Base-by-base conservation (phyloP, 2,329 filamentous ascomycete genomes). In the Trichophyton rubrum region DNA sequence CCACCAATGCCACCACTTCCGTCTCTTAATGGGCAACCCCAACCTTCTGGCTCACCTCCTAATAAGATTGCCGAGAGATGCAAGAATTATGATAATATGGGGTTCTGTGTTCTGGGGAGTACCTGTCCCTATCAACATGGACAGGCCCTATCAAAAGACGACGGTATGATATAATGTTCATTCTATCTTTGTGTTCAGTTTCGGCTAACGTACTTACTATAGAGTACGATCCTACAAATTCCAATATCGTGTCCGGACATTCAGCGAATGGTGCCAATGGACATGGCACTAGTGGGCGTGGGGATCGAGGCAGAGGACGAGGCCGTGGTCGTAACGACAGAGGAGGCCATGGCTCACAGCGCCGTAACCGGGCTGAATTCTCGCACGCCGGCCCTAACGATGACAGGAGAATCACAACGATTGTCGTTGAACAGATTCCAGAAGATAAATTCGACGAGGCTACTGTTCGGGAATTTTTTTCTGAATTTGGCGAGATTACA, bases 371-470 rank as follows among this genome's bases (percentile, higher is more conserved):
- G 35, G 77, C 82, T 22, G 74, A 80, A 2, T 81, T 83, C 68
- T 83, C 82, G 2, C 72, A 75, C 20, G 71, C 75, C 59, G 80
- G 80, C 1, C 78, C 78, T 1, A 80, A 77, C 59, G 71, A 77
- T 41, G 80, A 84, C 65, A 74, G 71, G n/a, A 77, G 77, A 0
- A 77, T 79, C 40, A 82, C 78, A 0, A 80, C 79, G 0, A 76
- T 85, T 41, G 82, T 84, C 1, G 79, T 85, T 6, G 82, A 85
- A 66, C 79, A 82, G 62, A 85, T 85, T 17, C 82, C 82, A 0
- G 77, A 82, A 51, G 80, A 83, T 8, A 77, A 80, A 51, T 80
- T 82, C 63, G 72, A 77, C 47, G 82, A 83, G 61, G 70, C 78
- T 8, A 69, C 71, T 2, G 77, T 85, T 15, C 78, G 80, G 43